These are phyloP conservation scores for Barnettozyma salicaria DNA, from an alignment of 805 yeast species.

Conservation along the genomic window DNA sequence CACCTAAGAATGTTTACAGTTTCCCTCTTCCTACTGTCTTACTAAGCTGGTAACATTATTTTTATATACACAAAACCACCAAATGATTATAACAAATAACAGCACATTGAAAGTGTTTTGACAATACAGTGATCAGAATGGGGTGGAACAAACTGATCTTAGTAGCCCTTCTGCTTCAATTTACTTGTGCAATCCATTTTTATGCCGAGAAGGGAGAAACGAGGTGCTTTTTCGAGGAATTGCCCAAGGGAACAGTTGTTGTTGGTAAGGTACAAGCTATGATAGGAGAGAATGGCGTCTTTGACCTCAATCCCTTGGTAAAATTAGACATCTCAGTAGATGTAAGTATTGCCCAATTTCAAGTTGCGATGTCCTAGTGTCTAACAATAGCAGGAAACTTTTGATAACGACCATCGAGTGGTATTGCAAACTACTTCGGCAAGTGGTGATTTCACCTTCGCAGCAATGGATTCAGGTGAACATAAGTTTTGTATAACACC, in stretches of 20 bases:
- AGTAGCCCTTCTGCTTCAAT: slow-evolving; percentile 3
- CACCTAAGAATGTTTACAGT: too few species aligned
- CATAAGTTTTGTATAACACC: slow-evolving; percentile 76
- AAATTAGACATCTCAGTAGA: slow-evolving; percentile 66
- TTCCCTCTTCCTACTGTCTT: too few species aligned
- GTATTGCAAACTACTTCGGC: slow-evolving; percentile 57
- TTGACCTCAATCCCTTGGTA: slow-evolving; percentile 48
- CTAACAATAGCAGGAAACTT: slow-evolving; percentile 44
- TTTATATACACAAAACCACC: not conserved
- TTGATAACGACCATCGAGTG: slow-evolving; percentile 78
- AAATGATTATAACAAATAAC: not conserved
- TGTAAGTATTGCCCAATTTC: slow-evolving; percentile 30
- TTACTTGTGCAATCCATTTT: slow-evolving; percentile 47
- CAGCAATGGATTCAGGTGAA: slow-evolving; percentile 79
- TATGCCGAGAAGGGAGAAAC: slow-evolving; percentile 71
- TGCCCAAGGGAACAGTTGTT: slow-evolving; percentile 71
- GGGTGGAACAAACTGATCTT: not conserved
- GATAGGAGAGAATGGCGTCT: slow-evolving; percentile 44
- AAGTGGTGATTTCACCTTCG: slow-evolving; percentile 67
- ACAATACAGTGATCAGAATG: slow-evolving; percentile 2
- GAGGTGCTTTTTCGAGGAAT: slow-evolving; percentile 79
- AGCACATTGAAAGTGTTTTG: not conserved
- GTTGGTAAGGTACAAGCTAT: slow-evolving; percentile 71
- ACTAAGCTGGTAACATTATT: not conserved
- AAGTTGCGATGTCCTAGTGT: slow-evolving; percentile 11